Evolutionary conservation across 345 rosid species (phyloP).

Genomic region (Populus alba): DNA sequence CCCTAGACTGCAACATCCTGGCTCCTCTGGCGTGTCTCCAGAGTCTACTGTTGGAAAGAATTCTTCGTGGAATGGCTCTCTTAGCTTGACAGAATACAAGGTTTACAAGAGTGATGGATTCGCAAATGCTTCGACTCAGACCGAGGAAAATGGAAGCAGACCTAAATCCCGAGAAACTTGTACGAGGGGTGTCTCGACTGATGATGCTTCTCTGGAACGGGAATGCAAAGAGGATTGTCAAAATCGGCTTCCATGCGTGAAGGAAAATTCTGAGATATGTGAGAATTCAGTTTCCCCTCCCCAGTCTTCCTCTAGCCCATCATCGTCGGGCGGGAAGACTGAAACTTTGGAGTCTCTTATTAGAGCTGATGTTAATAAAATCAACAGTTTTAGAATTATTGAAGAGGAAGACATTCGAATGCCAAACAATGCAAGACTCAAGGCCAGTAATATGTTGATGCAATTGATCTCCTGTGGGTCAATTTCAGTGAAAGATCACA

Average conservation of each 20-base stretch:
- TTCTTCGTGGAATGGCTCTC: constrained; percentile 60
- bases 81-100: constrained; percentile 79
- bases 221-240: constrained; percentile 31
- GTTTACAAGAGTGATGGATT: constrained; percentile 61
- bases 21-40: constrained; percentile 60
- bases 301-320: constrained; percentile 59
- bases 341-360: constrained; percentile 91
- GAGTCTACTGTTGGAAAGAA: constrained; percentile 63
- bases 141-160: constrained; percentile 56
- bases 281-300: constrained; percentile 69
- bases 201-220: constrained; percentile 52
- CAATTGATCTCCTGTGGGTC: constrained; percentile 96
- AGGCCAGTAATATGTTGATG: constrained; percentile 75
- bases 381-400: constrained; percentile 86
- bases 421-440: constrained; percentile 58
- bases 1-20: constrained; percentile 58
- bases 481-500: constrained; percentile 86
- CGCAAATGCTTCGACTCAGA: constrained; percentile 92
- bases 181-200: constrained; percentile 88
- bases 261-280: constrained; percentile 46
- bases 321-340: constrained; percentile 65
- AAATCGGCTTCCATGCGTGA: constrained; percentile 35
- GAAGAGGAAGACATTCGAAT: constrained; percentile 73
- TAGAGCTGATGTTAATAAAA: constrained; percentile 79
- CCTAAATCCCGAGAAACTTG: constrained; percentile 58